These are phyloP conservation scores for Chalciporus sphaerocephalus DNA, from an alignment of 768 basidiomycete genomes.

Conservation along the genomic window DNA sequence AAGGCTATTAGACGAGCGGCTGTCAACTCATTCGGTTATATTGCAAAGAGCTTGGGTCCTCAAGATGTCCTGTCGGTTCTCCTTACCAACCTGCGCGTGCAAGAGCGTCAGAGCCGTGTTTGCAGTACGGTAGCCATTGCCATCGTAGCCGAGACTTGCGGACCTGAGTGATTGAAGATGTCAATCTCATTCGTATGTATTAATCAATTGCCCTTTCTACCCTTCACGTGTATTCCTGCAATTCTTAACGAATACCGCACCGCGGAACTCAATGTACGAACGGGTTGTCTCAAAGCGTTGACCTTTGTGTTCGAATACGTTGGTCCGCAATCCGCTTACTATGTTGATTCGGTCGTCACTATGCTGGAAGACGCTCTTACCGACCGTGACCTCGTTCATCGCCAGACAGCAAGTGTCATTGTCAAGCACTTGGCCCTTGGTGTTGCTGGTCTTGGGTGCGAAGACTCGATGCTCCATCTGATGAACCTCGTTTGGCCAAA, in stretches of 20 bases:
- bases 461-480: conserved; percentile 95
- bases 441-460: conserved; percentile 93
- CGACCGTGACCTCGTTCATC: conserved; percentile 96
- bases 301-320: conserved; percentile 99
- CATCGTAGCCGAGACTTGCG: conserved; percentile 91
- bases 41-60: conserved; percentile 98
- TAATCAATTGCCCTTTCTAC: conserved; percentile 30
- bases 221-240: conserved; percentile 98
- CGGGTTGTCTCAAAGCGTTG: conserved; percentile 96
- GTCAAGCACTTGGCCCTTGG: conserved; percentile 97
- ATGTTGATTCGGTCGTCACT: conserved; percentile 94
- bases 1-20: conserved; percentile 98
- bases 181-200: background rate
- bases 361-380: conserved; percentile 98
- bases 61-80: conserved; percentile 96
- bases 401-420: conserved; percentile 96
- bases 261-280: conserved; percentile 96
- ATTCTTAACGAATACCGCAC: conserved; percentile 98
- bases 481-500: conserved; percentile 99
- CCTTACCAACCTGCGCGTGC: conserved; percentile 93
- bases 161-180: conserved; percentile 39
- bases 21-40: conserved; percentile 99
- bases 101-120: conserved; percentile 98
- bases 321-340: conserved; percentile 93
- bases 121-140: conserved; percentile 98